A percentile compares a stretch with the other conserved stretches of the same genome.
Evolutionary conservation across 208 protist species (phyloP).

Genomic region (Crithidia expoeki): DNA sequence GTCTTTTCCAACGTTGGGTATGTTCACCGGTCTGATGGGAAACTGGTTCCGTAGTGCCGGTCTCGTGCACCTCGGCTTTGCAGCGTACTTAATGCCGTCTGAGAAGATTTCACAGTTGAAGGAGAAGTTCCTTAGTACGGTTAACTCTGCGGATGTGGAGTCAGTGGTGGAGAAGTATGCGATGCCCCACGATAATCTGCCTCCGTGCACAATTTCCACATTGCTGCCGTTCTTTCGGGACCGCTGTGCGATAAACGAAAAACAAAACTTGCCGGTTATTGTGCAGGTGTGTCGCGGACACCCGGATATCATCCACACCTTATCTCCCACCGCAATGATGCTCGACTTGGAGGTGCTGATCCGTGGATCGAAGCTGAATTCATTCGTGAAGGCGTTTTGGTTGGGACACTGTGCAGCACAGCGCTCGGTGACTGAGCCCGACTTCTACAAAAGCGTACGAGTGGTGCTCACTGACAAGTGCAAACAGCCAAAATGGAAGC

Average conservation of each 20-base stretch:
- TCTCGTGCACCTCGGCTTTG: slow-evolving; percentile 69
- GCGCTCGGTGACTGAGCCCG: slow-evolving; percentile 34
- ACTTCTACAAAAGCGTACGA: slow-evolving; percentile 85
- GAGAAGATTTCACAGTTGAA: slow-evolving; percentile 53
- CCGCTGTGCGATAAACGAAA: slow-evolving; percentile 39
- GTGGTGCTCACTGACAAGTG: slow-evolving; percentile 85
- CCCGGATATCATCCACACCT: slow-evolving; percentile 36
- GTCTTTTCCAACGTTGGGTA: slow-evolving; percentile 45
- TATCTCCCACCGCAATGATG: slow-evolving; percentile 63
- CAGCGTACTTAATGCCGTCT: slow-evolving; percentile 80
- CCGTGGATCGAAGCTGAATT: slow-evolving; percentile 37
- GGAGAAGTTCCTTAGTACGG: slow-evolving; percentile 50
- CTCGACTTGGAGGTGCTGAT: slow-evolving; percentile 63
- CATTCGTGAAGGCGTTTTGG: slow-evolving; percentile 55
- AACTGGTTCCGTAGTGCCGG: slow-evolving; percentile 75
- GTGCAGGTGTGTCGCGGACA: slow-evolving; percentile 38
- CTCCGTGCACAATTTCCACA: slow-evolving; percentile 47
- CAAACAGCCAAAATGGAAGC: slow-evolving; percentile 81
- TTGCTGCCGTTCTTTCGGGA: slow-evolving; percentile 38
- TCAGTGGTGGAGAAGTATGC: slow-evolving; percentile 49
- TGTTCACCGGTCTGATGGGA: slow-evolving; percentile 84
- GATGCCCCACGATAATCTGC: slow-evolving; percentile 29
- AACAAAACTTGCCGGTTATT: slow-evolving; percentile 52
- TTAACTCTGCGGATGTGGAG: slow-evolving; percentile 38
- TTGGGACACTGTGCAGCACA: slow-evolving; percentile 67